Conservation (phyloP, 768 basidiomycete genomes). For the Mycena kentingensis region DNA sequence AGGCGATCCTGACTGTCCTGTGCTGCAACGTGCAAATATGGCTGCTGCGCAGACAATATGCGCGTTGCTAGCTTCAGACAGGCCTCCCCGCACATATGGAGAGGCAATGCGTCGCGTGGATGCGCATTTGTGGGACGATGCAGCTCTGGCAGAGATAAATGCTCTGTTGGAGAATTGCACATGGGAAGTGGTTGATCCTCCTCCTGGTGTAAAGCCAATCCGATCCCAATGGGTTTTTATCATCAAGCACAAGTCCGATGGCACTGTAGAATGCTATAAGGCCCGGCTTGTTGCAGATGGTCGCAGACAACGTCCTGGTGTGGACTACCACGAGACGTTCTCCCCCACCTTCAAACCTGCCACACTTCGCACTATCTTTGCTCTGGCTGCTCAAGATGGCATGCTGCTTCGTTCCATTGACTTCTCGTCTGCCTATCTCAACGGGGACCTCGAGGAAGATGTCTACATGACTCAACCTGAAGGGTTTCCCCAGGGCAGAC, state of each 20-base stretch:
- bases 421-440: conserved; percentile 30
- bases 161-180: conserved; percentile 30
- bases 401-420: conserved; percentile 30
- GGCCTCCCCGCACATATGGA: too few relatives aligned
- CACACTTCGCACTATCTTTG: conserved; percentile 24
- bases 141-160: conserved; percentile 31
- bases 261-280: conserved; percentile 24
- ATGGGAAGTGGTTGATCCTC: conserved; percentile 38
- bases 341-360: conserved; percentile 27
- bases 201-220: conserved; percentile 26
- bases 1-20: too few relatives aligned
- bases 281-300: conserved; percentile 29
- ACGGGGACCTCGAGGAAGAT: conserved; percentile 28
- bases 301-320: conserved; percentile 31
- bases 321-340: conserved; percentile 38
- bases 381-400: conserved; percentile 31
- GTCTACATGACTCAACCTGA: conserved; percentile 32
- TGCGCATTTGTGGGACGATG: conserved; percentile 29
- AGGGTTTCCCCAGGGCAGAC: conserved; percentile 13
- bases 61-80: too few relatives aligned
- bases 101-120: conserved; percentile 24
- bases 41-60: too few relatives aligned
- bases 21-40: too few relatives aligned
- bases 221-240: conserved; percentile 24
- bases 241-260: conserved; percentile 25